Base-by-base conservation (phyloP, 2,329 filamentous ascomycete genomes). In the Curvularia verruculosa region DNA sequence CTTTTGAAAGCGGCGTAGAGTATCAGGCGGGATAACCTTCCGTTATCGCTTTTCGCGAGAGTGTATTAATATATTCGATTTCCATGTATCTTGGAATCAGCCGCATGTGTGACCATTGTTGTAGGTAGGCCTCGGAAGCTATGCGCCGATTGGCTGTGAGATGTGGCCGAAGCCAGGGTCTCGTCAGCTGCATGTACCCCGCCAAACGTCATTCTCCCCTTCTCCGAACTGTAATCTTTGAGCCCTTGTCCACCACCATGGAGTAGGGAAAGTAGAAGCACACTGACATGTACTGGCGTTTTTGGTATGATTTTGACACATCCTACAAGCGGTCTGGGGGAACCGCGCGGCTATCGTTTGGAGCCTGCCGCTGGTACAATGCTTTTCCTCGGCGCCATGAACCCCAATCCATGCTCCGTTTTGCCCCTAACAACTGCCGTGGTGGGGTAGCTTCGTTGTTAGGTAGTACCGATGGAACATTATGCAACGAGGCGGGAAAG, bases 381-480 rank as follows among this genome's bases (percentile, higher is more conserved):
- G 23, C 51, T 60, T 47, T 62, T 55, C 49, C 44, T 55, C 54
- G 59, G 56, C 36, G 19, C 40, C 53, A 58, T 41, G 43, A 29
- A 49, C 49, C 52, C 52, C 51, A 29, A 49, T 52, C 55, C 52
- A 54, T 37, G 44, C 41, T 40, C 52, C 59, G 60, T 59, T 50
- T 46, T 36, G 50, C 41, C 39, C 54, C 61, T 67, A 59, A 60
- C 69, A 75, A 75, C 72, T 75, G 72, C 72, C 72, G 72, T 65
- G 68, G 72, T 74, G 71, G 72, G 68, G 71, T 72, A 70, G 58
- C 58, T 59, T 52, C 54, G 51, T 23, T 37, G 46, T 58, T 52
- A 54, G 49, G 53, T 47, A 26, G 28, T 37, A 19, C 23, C 23
- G 48, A 53, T 37, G 36, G 50, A 51, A 47, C 56, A 49, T 47